These are phyloP conservation scores for Hypoxylon sp. DNA, from an alignment of 2,329 filamentous ascomycete genomes.

Conservation along the genomic window DNA sequence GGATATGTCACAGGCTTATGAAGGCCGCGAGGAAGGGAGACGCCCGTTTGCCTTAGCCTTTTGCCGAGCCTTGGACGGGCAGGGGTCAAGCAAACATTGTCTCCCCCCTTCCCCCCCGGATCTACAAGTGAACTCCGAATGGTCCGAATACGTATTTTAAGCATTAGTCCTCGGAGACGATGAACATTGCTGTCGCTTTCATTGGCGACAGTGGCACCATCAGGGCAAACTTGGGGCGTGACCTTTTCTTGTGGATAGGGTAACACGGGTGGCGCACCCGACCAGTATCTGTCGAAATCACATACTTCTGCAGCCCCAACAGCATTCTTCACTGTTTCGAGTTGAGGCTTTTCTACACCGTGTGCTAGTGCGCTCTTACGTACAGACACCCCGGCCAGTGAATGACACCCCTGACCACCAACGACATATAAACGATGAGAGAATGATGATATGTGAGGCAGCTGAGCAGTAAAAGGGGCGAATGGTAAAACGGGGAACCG, in stretches of 20 bases:
- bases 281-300: conserved; percentile 30
- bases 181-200: conserved; percentile 12
- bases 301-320: conserved; percentile 26
- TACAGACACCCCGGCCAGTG: conserved; percentile 21
- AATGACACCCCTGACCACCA: conserved; percentile 11
- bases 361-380: background rate
- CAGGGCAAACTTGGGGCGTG: conserved; percentile 37
- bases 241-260: conserved; percentile 28
- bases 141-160: conserved; percentile 26
- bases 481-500: conserved; percentile 21
- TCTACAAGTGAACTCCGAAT: conserved; percentile 40
- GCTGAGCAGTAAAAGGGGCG: background rate
- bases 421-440: conserved; percentile 10
- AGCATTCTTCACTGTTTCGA: conserved; percentile 9
- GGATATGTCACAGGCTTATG: conserved; percentile 23
- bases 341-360: conserved; percentile 24
- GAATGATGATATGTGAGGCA: conserved; percentile 20
- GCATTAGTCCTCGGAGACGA: conserved; percentile 12
- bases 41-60: conserved; percentile 24
- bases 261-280: conserved; percentile 32
- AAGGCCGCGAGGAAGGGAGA: conserved; percentile 21
- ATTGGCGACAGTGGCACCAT: conserved; percentile 37
- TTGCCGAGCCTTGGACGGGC: conserved; percentile 32
- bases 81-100: conserved; percentile 40
- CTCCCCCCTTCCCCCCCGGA: conserved; percentile 6